These are phyloP conservation scores for Hypoxylon rickii DNA, from an alignment of 495 filamentous ascomycete genomes.

Conservation along the genomic window DNA sequence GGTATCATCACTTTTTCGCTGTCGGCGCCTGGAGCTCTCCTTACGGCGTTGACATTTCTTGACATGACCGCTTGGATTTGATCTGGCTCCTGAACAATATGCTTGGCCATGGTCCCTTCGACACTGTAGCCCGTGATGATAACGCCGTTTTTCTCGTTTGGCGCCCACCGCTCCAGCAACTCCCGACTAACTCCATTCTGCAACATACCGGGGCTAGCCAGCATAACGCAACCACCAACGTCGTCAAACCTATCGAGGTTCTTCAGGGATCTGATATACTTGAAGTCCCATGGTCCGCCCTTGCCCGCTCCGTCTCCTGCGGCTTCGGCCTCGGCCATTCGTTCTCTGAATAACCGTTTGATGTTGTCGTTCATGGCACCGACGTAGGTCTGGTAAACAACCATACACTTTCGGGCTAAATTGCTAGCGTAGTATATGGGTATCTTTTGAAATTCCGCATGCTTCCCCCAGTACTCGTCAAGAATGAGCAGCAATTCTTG, in stretches of 20 bases:
- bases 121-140: constrained; percentile 98
- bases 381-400: constrained; percentile 97
- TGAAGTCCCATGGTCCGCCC: constrained; percentile 95
- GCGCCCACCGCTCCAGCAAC: constrained; percentile 92
- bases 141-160: constrained; percentile 91
- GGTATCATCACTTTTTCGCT: constrained; percentile 88
- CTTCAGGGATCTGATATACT: constrained; percentile 85
- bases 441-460: constrained; percentile 80
- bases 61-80: constrained; percentile 93
- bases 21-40: constrained; percentile 61
- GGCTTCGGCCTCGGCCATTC: constrained; percentile 84
- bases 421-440: constrained; percentile 98
- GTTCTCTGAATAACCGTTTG: constrained; percentile 82
- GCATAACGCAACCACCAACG: constrained; percentile 93
- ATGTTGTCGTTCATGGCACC: constrained; percentile 99
- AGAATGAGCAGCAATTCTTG: constrained; percentile 94
- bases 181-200: constrained; percentile 93
- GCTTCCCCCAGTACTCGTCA: constrained; percentile 93
- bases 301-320: constrained; percentile 69
- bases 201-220: constrained; percentile 95
- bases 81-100: constrained; percentile 89
- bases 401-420: constrained; percentile 93
- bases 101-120: constrained; percentile 97
- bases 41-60: constrained; percentile 57
- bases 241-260: constrained; percentile 95